These are phyloP conservation scores for Claviceps arundinis DNA, from an alignment of 2,329 filamentous ascomycete genomes.

Conservation along the genomic window DNA sequence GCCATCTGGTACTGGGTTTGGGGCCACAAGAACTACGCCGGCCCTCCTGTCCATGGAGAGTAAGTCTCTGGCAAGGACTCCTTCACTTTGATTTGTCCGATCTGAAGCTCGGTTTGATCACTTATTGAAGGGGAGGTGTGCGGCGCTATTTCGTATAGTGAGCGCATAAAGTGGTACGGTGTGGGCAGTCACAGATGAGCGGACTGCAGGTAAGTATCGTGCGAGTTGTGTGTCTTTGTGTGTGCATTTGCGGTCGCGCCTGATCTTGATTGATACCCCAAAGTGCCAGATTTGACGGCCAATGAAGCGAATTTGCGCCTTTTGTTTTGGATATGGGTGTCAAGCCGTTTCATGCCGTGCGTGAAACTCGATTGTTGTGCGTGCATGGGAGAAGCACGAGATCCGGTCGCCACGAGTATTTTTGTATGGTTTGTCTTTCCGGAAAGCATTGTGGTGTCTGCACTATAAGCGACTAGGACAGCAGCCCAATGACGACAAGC, in stretches of 20 bases:
- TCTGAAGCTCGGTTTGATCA: no score
- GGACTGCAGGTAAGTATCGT: background rate
- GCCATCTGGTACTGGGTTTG: slow-evolving; percentile 54
- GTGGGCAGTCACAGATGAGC: background rate
- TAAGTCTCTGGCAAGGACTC: background rate
- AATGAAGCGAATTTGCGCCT: background rate
- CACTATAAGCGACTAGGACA: background rate
- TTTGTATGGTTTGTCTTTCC: background rate
- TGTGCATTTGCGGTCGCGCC: background rate
- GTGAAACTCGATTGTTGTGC: background rate
- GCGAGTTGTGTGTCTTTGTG: background rate
- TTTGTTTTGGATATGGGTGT: background rate
- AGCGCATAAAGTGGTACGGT: background rate
- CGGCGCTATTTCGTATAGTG: no score
- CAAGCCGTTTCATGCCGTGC: background rate
- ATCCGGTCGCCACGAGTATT: background rate
- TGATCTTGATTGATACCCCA: background rate
- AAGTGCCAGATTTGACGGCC: background rate
- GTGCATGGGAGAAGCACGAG: background rate
- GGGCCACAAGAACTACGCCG: slow-evolving; percentile 56
- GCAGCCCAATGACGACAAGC: background rate
- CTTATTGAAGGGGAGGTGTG: no score
- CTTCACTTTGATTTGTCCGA: background rate
- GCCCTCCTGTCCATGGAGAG: slow-evolving; percentile 37
- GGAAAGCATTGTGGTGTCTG: background rate